Percentiles rank a stretch among this genome's conserved stretches.
Conservation (phyloP, 306 rosid genomes). For the Sesbania bispinosa region DNA sequence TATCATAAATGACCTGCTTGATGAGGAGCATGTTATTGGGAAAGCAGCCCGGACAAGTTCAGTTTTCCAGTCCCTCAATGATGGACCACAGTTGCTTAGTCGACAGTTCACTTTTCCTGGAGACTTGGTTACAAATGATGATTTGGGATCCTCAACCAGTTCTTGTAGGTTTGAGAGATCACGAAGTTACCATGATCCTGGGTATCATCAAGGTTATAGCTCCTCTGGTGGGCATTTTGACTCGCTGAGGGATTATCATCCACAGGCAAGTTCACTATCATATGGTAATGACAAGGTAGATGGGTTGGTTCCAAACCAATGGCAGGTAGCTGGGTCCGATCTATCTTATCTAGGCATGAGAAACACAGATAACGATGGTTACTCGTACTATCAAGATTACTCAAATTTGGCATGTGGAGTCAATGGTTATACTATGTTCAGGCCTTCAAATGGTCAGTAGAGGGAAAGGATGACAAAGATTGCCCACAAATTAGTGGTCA, state of each 20-base stretch:
- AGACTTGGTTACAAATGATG: slow-evolving; percentile 47
- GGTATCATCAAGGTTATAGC: slow-evolving; percentile 55
- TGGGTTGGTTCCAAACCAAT: slow-evolving; percentile 64
- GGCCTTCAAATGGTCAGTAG: slow-evolving; percentile 86
- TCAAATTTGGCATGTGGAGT: slow-evolving; percentile 59
- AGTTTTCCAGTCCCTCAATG: slow-evolving; percentile 42
- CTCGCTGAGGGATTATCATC: slow-evolving; percentile 52
- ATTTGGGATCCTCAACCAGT: slow-evolving; percentile 65
- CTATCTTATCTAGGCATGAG: slow-evolving; percentile 60
- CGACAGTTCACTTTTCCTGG: slow-evolving; percentile 84
- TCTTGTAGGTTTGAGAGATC: slow-evolving; percentile 87
- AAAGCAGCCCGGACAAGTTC: slow-evolving; percentile 41
- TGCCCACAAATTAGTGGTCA: slow-evolving; percentile 38
- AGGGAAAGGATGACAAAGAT: slow-evolving; percentile 33
- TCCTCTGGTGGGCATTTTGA: slow-evolving; percentile 54
- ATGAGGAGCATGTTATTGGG: slow-evolving; percentile 70
- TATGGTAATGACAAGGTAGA: slow-evolving; percentile 76
- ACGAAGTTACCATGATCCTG: slow-evolving; percentile 69
- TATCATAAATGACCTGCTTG: slow-evolving; percentile 93
- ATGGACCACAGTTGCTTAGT: slow-evolving; percentile 54
- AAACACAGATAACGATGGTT: slow-evolving; percentile 54
- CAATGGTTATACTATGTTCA: slow-evolving; percentile 75
- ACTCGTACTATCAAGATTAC: slow-evolving; percentile 71
- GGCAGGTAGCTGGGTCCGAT: slow-evolving; percentile 71
- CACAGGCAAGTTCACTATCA: slow-evolving; percentile 45